phyloP scores from a whole-genome alignment of 352 stramenopile species.

The Phytophthora vignae region DNA sequence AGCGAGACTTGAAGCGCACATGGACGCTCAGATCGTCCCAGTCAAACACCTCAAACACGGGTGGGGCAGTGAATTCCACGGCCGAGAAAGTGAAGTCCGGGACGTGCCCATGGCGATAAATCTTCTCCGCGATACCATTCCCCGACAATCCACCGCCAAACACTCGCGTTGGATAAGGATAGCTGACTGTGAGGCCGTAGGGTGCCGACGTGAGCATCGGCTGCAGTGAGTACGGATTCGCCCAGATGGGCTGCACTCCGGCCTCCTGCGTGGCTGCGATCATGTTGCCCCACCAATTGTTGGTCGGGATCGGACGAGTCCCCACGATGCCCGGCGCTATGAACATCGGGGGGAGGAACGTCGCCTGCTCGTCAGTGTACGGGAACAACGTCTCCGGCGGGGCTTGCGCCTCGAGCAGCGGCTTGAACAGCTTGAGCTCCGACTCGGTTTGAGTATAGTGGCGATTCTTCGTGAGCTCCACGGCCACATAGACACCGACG shows the following conservation, averaged over 20 bases:
- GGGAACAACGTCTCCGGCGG: conserved; percentile 33
- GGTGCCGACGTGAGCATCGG: conserved; percentile 28
- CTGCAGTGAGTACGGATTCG: conserved; percentile 57
- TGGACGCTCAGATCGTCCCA: conserved; percentile 49
- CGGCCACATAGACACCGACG: conserved; percentile 23
- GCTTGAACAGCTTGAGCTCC: conserved; percentile 39
- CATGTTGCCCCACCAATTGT: conserved; percentile 70
- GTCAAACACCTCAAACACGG: conserved; percentile 36
- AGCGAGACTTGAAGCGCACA: conserved; percentile 32
- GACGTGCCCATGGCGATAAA: conserved; percentile 41
- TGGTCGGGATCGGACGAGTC: conserved; percentile 51
- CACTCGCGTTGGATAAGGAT: conserved; percentile 44
- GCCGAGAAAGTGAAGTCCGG: conserved; percentile 54
- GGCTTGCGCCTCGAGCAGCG: conserved; percentile 36
- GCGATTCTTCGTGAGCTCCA: conserved; percentile 9
- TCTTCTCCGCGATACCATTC: conserved; percentile 38
- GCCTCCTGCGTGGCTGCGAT: conserved; percentile 40
- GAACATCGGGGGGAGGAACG: conserved; percentile 48
- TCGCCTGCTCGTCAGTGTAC: conserved; percentile 31
- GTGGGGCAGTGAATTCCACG: conserved; percentile 36
- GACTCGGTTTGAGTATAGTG: conserved; percentile 12
- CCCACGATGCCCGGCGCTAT: conserved; percentile 40
- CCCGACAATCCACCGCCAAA: conserved; percentile 41
- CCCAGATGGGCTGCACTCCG: conserved; percentile 51
- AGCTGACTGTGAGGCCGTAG: conserved; percentile 49